A percentile compares a stretch with the other conserved stretches of the same genome.
These are phyloP conservation scores for Chlorella sorokiniana DNA, from an alignment of 139 green algal genomes.

Conservation along the genomic window DNA sequence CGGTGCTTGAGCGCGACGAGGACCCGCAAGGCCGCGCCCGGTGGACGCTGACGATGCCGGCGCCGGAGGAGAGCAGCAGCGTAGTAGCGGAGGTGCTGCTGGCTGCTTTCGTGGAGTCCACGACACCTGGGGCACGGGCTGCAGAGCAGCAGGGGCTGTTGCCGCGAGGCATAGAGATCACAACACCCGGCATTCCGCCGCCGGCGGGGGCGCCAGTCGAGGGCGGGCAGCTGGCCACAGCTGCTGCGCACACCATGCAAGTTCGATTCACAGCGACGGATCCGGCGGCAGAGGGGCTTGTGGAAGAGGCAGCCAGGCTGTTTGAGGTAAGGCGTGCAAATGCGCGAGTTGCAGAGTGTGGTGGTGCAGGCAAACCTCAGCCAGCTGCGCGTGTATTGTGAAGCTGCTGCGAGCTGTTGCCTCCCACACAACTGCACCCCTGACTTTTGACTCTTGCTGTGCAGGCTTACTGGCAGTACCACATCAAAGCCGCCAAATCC, in stretches of 20 bases:
- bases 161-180: background rate
- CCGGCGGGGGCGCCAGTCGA: background rate
- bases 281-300: background rate
- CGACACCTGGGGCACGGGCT: background rate
- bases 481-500: conserved; percentile 16
- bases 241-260: background rate
- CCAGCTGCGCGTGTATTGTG: background rate
- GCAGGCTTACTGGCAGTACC: conserved; percentile 10
- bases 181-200: background rate
- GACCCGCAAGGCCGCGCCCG: background rate
- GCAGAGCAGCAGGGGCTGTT: background rate
- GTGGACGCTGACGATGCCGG: background rate
- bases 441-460: background rate
- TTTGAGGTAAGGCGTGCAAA: background rate
- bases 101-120: background rate
- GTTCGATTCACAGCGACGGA: conserved; percentile 7
- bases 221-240: background rate
- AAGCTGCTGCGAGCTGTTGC: too few species aligned
- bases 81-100: background rate
- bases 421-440: background rate
- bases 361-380: background rate
- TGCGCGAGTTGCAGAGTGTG: background rate
- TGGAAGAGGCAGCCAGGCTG: background rate
- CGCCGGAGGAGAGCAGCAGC: background rate
- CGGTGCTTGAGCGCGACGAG: background rate